Base-by-base conservation (phyloP, 208 protist species). In the Crithidia brevicula region DNA sequence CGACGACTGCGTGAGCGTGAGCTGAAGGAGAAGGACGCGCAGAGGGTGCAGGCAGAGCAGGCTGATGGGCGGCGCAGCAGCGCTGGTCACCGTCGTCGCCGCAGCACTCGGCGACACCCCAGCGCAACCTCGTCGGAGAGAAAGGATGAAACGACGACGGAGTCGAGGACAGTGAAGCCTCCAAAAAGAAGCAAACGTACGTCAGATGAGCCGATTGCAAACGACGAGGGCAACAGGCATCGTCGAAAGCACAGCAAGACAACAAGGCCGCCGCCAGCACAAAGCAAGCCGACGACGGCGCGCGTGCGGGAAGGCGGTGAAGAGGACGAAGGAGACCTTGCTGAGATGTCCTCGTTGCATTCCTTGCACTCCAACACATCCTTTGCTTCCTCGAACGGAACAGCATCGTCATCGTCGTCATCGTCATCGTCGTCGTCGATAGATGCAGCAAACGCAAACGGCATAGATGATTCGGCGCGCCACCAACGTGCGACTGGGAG, bases 301-400 rank as follows among this genome's bases (percentile, higher is more conserved):
- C 27, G 8, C n/a, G 33, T 13, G 7, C 18, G 33, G 4, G 38
- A 25, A 34, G 27, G 31, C 31, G 20, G 40, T 5, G 16, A 27
- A 5, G 13, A n/a, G 40, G 25, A 36, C 18, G 28, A 42, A 3
- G 42, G 16, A 1, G 57, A 50, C 3, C 42, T 18, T 13, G 28
- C 25, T 2, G 57, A 63, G 15, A 63, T 51, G 42, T 18, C 57
- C 18, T 50, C 57, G 9, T 42, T 52, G 43, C 57, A 40, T 42
- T 61, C 56, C 1, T 4, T 61, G 15, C 38, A 61, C 25, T 63
- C 42, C 25, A 40, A 52, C 42, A n/a, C 28, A 2, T 63, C 57
- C 27, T 36, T 40, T n/a, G 31, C 56, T 6, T 61, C 38, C 34
- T 59, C 53, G 18, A 56, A 2, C 31, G 31, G 10, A 5, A 10